phyloP scores from a whole-genome alignment of 345 rosid genomes.

The Camelina sativa region DNA sequence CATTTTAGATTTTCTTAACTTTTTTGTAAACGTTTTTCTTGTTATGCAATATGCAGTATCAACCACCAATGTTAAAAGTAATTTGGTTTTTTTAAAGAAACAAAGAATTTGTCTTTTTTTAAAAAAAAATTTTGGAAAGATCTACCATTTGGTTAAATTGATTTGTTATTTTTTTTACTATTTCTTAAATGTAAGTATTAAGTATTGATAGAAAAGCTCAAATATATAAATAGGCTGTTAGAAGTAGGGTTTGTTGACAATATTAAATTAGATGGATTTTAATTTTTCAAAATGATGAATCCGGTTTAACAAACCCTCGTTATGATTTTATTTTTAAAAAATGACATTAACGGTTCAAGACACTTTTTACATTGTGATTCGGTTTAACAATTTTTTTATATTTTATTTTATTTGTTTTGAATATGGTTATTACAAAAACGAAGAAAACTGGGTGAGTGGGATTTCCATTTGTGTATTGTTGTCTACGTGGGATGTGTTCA shows the following conservation, averaged over 20 bases:
- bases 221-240: background rate
- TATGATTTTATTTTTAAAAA: background rate
- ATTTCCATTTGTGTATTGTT: slow-evolving; percentile 57
- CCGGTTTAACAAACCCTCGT: background rate
- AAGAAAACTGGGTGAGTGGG: slow-evolving; percentile 30
- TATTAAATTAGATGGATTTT: background rate
- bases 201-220: background rate
- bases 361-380: background rate
- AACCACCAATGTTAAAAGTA: background rate
- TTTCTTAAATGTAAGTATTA: background rate
- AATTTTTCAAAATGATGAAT: background rate
- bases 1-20: slow-evolving; percentile 34
- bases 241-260: slow-evolving; percentile 1
- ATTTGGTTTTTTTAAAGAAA: background rate
- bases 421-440: background rate
- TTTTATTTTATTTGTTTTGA: background rate
- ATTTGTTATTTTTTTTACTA: background rate
- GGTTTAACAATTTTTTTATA: no score
- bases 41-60: background rate
- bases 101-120: background rate
- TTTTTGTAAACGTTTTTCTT: slow-evolving; percentile 15
- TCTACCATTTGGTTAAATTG: background rate
- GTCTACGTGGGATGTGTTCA: slow-evolving; percentile 53
- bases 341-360: background rate
- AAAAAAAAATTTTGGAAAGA: background rate